A percentile compares a stretch with the other conserved stretches of the same genome.
These are phyloP conservation scores for Curvularia verruculosa DNA, from an alignment of 2,329 filamentous ascomycete species.

Conservation along the genomic window DNA sequence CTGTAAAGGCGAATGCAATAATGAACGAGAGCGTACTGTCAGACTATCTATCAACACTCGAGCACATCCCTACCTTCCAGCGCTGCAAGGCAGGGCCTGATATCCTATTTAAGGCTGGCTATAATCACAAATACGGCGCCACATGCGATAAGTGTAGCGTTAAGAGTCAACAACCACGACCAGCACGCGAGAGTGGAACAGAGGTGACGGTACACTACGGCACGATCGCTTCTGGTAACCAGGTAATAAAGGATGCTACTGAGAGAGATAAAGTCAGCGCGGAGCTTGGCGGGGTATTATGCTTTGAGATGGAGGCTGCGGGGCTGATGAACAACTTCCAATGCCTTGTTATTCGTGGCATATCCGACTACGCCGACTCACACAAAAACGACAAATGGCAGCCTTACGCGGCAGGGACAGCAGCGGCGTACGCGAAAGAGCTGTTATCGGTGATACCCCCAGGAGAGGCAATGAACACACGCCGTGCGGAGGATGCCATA, in stretches of 20 bases:
- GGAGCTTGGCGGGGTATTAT: slow-evolving; percentile 24
- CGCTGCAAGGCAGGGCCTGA: slow-evolving; percentile 17
- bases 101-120: slow-evolving; percentile 23
- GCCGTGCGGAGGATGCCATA: slow-evolving; percentile 12
- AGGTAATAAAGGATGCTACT: slow-evolving; percentile 50
- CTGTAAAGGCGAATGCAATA: slow-evolving; percentile 4
- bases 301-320: slow-evolving; percentile 12
- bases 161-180: slow-evolving; percentile 4
- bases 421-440: slow-evolving; percentile 32
- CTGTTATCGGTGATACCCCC: slow-evolving; percentile 19
- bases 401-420: slow-evolving; percentile 27
- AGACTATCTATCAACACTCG: slow-evolving; percentile 9
- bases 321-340: slow-evolving; percentile 30
- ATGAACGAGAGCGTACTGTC: background rate
- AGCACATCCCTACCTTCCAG: slow-evolving; percentile 14
- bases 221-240: slow-evolving; percentile 50
- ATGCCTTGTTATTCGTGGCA: slow-evolving; percentile 33
- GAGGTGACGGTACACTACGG: slow-evolving; percentile 49
- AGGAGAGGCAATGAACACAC: slow-evolving; percentile 12
- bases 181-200: slow-evolving; percentile 11
- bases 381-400: slow-evolving; percentile 16
- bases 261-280: slow-evolving; percentile 45
- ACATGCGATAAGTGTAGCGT: slow-evolving; percentile 16
- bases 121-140: slow-evolving; percentile 19
- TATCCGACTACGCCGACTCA: slow-evolving; percentile 32